phyloP scores from a whole-genome alignment of 352 stramenopile genomes.

The Globisporangium alternatum region DNA sequence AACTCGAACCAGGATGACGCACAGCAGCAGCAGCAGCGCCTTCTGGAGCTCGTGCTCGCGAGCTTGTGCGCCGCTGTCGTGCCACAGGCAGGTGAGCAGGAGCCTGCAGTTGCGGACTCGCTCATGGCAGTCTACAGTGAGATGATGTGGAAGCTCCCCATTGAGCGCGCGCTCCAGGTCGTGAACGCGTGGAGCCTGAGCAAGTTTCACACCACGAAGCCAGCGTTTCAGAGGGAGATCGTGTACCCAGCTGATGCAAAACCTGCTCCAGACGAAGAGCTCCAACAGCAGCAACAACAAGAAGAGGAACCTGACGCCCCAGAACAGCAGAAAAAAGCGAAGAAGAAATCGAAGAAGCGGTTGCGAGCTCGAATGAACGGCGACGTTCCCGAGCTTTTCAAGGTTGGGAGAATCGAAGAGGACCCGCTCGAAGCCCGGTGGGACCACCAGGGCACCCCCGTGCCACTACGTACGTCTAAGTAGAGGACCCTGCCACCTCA shows the following conservation, averaged over 20 bases:
- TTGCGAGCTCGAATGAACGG: background rate
- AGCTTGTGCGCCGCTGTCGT: conserved; percentile 16
- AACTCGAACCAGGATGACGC: background rate
- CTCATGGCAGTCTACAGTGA: conserved; percentile 3
- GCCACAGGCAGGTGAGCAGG: background rate
- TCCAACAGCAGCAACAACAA: background rate
- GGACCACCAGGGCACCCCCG: conserved; percentile 13
- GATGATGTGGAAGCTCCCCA: conserved; percentile 1
- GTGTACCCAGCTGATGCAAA: background rate
- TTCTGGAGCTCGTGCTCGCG: conserved; percentile 3
- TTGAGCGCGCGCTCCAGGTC: conserved; percentile 10
- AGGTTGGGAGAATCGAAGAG: conserved; percentile 11
- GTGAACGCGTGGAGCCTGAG: conserved; percentile 14
- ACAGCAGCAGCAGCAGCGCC: background rate
- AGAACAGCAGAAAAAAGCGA: background rate
- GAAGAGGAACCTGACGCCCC: background rate
- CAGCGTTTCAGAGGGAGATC: conserved; percentile 2
- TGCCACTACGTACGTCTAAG: conserved; percentile 24
- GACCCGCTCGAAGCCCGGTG: conserved; percentile 25
- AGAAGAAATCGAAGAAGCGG: background rate
- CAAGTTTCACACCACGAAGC: background rate
- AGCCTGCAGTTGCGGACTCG: background rate
- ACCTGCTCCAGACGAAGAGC: background rate
- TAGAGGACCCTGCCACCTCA: background rate
- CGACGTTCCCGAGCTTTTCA: background rate